Evolutionary conservation across 257 asterid species (phyloP).

Genomic region (Vinca minor): DNA sequence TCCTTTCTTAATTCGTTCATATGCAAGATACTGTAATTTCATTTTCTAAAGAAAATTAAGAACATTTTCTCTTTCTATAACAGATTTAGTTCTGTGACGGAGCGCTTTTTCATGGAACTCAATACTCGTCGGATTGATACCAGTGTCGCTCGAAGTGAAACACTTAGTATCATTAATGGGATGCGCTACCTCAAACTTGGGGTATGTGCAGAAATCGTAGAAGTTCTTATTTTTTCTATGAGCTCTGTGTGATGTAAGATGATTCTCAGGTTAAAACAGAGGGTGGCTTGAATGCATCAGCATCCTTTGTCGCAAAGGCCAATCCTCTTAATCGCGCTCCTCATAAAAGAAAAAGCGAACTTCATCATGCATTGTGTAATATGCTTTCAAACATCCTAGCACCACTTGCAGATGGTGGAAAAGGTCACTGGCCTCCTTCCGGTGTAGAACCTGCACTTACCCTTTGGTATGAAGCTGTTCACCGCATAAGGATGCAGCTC

Average conservation of each 20-base stretch:
- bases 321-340: constrained; percentile 94
- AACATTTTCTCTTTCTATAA: constrained; percentile 25
- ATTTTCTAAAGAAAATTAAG: constrained; percentile 13
- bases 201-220: constrained; percentile 45
- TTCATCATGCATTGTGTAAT: constrained; percentile 96
- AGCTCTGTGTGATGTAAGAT: constrained; percentile 26
- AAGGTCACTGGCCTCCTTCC: constrained; percentile 95
- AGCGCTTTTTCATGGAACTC: constrained; percentile 96
- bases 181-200: constrained; percentile 99
- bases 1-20: neutral
- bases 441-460: constrained; percentile 94
- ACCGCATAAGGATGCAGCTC: constrained; percentile 81
- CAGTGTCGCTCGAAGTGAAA: constrained; percentile 88
- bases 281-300: constrained; percentile 96
- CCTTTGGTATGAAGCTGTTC: constrained; percentile 98
- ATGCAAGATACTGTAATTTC: constrained; percentile 2
- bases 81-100: constrained; percentile 98
- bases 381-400: constrained; percentile 98
- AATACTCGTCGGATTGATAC: constrained; percentile 92
- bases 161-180: constrained; percentile 91
- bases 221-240: constrained; percentile 11
- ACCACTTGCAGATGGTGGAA: constrained; percentile 93
- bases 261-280: constrained; percentile 83
- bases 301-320: constrained; percentile 98
- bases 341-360: constrained; percentile 94